phyloP scores from a whole-genome alignment of 176 grass and related monocot genomes.

The Lolium perenne region DNA sequence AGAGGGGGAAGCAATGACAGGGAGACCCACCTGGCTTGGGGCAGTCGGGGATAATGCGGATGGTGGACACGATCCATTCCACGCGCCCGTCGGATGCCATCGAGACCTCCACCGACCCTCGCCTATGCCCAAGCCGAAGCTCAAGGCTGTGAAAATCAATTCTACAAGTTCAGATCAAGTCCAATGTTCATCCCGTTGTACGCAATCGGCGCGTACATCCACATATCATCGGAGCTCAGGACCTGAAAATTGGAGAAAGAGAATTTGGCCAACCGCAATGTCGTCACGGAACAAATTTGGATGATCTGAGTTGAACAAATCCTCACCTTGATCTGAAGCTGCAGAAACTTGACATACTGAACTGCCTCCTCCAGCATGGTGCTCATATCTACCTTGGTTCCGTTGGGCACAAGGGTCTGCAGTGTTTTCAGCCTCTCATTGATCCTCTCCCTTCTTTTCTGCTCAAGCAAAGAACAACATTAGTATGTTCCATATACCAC shows the following conservation, averaged over 20 bases:
- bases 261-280: conserved; percentile 3
- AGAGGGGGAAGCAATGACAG: too few species aligned
- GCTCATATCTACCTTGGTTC: conserved; percentile 96
- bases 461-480: conserved; percentile 46
- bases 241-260: conserved; percentile 49
- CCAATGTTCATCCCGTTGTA: conserved; percentile 86
- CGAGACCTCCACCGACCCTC: too few species aligned
- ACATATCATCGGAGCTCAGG: conserved; percentile 76
- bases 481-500: conserved; percentile 14
- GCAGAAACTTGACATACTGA: conserved; percentile 83
- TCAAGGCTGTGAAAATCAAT: conserved; percentile 19
- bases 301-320: not conserved
- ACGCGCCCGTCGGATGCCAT: too few species aligned
- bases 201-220: conserved; percentile 89
- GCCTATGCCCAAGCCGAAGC: too few species aligned
- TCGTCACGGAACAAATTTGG: not conserved
- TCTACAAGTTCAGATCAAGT: conserved; percentile 60
- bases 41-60: too few species aligned
- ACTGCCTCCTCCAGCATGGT: conserved; percentile 96
- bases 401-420: conserved; percentile 83
- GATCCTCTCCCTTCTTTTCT: conserved; percentile 84
- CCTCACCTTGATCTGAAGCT: conserved; percentile 88
- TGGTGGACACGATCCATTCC: too few species aligned
- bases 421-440: conserved; percentile 84
- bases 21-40: too few species aligned